These are phyloP conservation scores for Chytridium lagenaria DNA, from an alignment of 371 early-diverging fungal species.

Conservation along the genomic window DNA sequence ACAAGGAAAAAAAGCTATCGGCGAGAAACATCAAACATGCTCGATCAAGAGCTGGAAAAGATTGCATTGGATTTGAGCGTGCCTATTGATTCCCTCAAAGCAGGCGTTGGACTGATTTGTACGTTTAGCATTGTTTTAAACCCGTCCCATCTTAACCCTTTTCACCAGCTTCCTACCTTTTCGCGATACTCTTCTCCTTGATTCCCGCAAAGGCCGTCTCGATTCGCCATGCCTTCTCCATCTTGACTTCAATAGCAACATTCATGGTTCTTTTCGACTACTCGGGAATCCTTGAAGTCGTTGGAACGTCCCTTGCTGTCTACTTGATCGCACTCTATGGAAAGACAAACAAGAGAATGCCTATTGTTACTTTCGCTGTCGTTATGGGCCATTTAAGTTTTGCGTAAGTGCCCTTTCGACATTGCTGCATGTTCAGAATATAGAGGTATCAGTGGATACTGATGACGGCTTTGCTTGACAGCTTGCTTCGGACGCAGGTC, in stretches of 20 bases:
- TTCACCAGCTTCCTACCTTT: conserved; percentile 57
- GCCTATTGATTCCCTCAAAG: conserved; percentile 61
- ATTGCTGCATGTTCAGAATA: too few relatives aligned
- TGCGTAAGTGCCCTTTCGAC: conserved; percentile 43
- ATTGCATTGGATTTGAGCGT: conserved; percentile 41
- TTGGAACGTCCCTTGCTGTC: conserved; percentile 60
- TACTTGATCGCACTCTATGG: conserved; percentile 62
- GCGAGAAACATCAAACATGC: background rate
- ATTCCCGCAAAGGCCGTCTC: conserved; percentile 41
- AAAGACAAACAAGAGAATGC: conserved; percentile 56
- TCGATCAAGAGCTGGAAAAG: conserved; percentile 1
- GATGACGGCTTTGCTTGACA: conserved; percentile 28
- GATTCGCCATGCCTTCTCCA: conserved; percentile 76
- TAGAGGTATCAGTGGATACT: background rate
- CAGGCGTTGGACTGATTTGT: conserved; percentile 57
- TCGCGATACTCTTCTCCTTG: conserved; percentile 55
- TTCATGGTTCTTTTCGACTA: conserved; percentile 67
- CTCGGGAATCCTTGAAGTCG: conserved; percentile 71
- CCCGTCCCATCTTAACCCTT: too few relatives aligned
- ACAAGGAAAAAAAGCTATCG: too few relatives aligned
- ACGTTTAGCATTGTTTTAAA: conserved; percentile 45
- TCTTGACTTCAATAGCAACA: conserved; percentile 64
- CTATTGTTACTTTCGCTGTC: conserved; percentile 70
- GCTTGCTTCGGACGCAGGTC: conserved; percentile 67
- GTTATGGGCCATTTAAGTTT: conserved; percentile 80